phyloP scores from a whole-genome alignment of 2,329 filamentous ascomycete genomes.

The Cladophialophora chaetospira region DNA sequence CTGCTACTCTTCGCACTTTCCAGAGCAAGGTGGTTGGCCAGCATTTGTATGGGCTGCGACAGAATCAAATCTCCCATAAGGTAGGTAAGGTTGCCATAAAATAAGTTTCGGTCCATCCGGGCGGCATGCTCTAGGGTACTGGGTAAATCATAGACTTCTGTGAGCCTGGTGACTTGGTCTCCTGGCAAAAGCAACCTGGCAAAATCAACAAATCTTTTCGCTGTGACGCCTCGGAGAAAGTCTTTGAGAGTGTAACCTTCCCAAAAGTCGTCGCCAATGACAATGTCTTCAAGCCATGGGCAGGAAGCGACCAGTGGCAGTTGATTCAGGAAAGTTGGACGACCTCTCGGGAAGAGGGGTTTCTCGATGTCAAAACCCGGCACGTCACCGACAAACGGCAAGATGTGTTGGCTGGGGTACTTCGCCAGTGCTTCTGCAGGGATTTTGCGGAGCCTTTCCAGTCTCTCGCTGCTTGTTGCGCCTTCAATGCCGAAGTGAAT shows the following conservation, averaged over 20 bases:
- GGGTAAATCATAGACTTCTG: conserved; percentile 22
- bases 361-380: conserved; percentile 4
- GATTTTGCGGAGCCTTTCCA: conserved; percentile 36
- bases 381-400: conserved; percentile 9
- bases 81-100: conserved; percentile 27
- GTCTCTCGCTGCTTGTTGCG: conserved; percentile 37
- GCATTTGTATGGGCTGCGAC: conserved; percentile 21
- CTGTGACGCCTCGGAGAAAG: conserved; percentile 39
- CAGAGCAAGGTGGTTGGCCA: conserved; percentile 27
- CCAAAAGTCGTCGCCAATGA: conserved; percentile 32
- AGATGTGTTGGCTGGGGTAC: conserved; percentile 13
- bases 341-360: conserved; percentile 22
- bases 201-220: conserved; percentile 44
- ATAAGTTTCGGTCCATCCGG: conserved; percentile 23
- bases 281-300: conserved; percentile 32
- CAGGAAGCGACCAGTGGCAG: conserved; percentile 32
- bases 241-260: conserved; percentile 28
- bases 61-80: conserved; percentile 31
- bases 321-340: conserved; percentile 4
- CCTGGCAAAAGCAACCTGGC: conserved; percentile 8
- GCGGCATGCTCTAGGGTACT: conserved; percentile 12
- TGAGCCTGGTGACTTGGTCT: background rate
- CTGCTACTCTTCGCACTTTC: background rate
- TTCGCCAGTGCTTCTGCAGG: conserved; percentile 9
- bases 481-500: conserved; percentile 15